Evolutionary conservation across 306 rosid genomes (phyloP), one percentile per base, ranked within the genome.

Genomic region (Vigna angularis): DNA sequence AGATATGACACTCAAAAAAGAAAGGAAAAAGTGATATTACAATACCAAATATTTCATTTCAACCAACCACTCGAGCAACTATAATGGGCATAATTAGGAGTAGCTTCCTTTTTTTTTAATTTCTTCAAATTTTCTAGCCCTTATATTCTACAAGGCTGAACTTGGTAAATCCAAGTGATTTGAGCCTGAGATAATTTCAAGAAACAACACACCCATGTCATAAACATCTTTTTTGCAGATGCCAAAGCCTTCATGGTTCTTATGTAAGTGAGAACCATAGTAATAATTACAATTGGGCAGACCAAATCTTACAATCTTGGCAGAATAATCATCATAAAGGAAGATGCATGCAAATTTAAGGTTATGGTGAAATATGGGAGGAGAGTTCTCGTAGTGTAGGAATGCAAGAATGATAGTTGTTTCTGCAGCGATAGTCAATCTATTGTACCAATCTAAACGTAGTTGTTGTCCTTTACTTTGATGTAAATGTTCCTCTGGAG

Each of bases 331-430:
- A 11, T 79, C 75, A 36, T 88, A 91, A 7, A 91, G 85, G 83
- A 93, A 90, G 36, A 95, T 79, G 73, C 79, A 88, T 57, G 88
- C 86, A 15, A 94, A 77, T 79, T 86, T 88, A 61, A 95, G 93
- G 76, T 91, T 86, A 49, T 86, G 81, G 85, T 95, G 98, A 79
- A 88, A 86, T 78, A 93, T 86, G n/a, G 99, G 97, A 51, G 96
- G 98, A 78, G 88, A 82, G 42, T 81, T 79, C 67, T 93, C 98
- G 61, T 70, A 77, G 47, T 91, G 98, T 45, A 95, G 84, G 79
- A 88, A 88, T 71, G 99, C 87, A 49, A 95, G 85, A 72, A 84
- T 83, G 75, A 79, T 81, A 12, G 97, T 96, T 34, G 87, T 93
- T 82, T 95, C 96, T 9, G 91, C 83, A 59, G 93, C 98, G 77